A percentile compares a stretch with the other conserved stretches of the same genome.
These are phyloP conservation scores for Colletotrichum nymphaeae DNA, from an alignment of 2,329 filamentous ascomycete species.

Conservation along the genomic window DNA sequence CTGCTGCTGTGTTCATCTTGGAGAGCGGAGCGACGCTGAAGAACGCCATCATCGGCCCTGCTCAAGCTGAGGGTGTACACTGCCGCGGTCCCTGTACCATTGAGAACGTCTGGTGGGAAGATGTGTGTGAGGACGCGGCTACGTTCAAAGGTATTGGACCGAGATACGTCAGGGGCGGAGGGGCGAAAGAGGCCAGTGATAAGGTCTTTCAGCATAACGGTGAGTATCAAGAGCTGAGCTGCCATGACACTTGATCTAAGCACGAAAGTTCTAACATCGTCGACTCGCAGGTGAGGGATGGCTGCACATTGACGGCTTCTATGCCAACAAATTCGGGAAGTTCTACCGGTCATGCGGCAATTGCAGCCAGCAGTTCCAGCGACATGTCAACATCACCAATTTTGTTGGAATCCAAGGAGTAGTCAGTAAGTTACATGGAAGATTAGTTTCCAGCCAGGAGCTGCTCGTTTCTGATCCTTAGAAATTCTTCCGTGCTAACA, in stretches of 20 bases:
- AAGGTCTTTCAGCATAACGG: constrained; percentile 10
- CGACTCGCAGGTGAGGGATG: neutral
- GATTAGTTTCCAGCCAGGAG: neutral
- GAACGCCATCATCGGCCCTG: constrained; percentile 14
- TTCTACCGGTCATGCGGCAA: constrained; percentile 12
- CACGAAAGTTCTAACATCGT: neutral
- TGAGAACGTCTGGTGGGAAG: constrained; percentile 17
- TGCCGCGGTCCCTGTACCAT: neutral
- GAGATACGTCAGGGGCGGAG: neutral
- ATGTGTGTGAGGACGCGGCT: constrained; percentile 9
- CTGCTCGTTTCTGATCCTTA: accelerated
- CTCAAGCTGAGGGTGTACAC: constrained; percentile 5
- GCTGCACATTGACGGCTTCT: constrained; percentile 5
- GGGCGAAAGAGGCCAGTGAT: neutral
- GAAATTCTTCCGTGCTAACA: neutral
- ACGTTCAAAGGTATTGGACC: constrained; percentile 1
- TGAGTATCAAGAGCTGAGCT: neutral
- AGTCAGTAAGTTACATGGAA: neutral
- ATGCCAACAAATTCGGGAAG: constrained; percentile 1
- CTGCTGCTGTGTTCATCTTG: constrained; percentile 3
- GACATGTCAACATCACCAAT: constrained; percentile 27
- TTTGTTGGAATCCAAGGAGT: constrained; percentile 22
- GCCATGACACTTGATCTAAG: too few relatives aligned
- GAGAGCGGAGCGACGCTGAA: constrained; percentile 3
- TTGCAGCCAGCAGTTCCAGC: constrained; percentile 19